Base-by-base conservation (phyloP, 164 flowering plant species). In the Umbilicus rupestris region DNA sequence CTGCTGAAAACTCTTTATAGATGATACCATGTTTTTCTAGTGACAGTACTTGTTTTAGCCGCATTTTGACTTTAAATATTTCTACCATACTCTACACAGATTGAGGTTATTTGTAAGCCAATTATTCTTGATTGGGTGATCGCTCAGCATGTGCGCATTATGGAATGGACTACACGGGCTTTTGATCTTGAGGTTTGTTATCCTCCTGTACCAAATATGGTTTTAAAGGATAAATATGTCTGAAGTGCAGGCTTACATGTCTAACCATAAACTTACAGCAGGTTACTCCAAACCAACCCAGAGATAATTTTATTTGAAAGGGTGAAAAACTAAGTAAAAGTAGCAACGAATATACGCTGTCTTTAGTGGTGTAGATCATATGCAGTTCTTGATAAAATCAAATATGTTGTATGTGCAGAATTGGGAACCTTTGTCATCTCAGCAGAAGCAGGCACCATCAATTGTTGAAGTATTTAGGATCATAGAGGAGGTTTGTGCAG, bases 341-440 rank as follows among this genome's bases (percentile, higher is more conserved):
- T 19, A 31, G n/a, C 17, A 66, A 22, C 15, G 52, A 26, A n/a
- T n/a, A n/a, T n/a, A 17, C 15, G 39, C 37, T 29, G 20, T n/a
- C 26, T 28, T 26, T 39, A 47, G 16, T 9, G 66, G 5, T 44
- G 26, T 33, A 42, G 52, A 42, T 44, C 20, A 44, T 65, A 26
- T 28, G 30, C 6, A 26, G 9, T 59, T 35, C 41, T 35, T n/a
- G 3, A 20, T 19, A n/a, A 29, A 15, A 15, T 44, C 46, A 49
- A 50, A 20, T 35, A 11, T 64, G 67, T 37, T 45, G 37, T 22
- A 63, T 47, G 28, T 79, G 78, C 80, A 91, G 97, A 85, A 83
- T 10, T 91, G 96, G 97, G 88, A 83, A 62, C 93, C 97, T 70
- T 66, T 91, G 69, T 91, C 97, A 42, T 71, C 70, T 74, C 97